These are phyloP conservation scores for Zasmidium angulare DNA, from an alignment of 2,329 filamentous ascomycete species.

Conservation along the genomic window DNA sequence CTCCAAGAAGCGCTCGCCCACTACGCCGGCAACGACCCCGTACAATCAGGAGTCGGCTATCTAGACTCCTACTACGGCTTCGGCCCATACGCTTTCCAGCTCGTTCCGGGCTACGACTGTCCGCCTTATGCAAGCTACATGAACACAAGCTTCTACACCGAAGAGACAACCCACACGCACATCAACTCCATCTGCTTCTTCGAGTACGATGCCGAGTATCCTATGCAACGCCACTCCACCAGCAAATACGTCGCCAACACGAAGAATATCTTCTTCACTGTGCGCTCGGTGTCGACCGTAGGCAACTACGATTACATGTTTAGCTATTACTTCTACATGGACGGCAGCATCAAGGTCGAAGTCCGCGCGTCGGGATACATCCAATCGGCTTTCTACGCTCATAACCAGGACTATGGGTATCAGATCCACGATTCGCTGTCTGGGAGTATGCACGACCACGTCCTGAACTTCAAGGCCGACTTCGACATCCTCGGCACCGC, in stretches of 20 bases:
- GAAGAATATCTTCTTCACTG: slow-evolving; percentile 46
- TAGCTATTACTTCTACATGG: slow-evolving; percentile 51
- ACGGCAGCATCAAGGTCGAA: slow-evolving; percentile 53
- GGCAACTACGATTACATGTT: slow-evolving; percentile 52
- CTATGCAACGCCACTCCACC: slow-evolving; percentile 51
- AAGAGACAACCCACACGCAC: slow-evolving; percentile 47
- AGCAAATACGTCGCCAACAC: slow-evolving; percentile 42
- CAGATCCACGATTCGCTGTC: slow-evolving; percentile 50
- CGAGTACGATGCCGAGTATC: slow-evolving; percentile 51
- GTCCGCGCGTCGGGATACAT: slow-evolving; percentile 57
- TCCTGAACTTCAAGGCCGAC: slow-evolving; percentile 57
- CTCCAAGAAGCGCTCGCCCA: slow-evolving; percentile 57
- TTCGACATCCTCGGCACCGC: slow-evolving; percentile 52
- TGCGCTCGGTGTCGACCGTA: slow-evolving; percentile 51
- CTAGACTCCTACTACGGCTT: slow-evolving; percentile 53
- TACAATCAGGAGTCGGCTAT: slow-evolving; percentile 48
- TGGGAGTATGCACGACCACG: slow-evolving; percentile 57
- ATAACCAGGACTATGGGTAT: slow-evolving; percentile 52
- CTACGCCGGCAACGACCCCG: slow-evolving; percentile 51
- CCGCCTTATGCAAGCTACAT: slow-evolving; percentile 53
- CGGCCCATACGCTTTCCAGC: slow-evolving; percentile 46
- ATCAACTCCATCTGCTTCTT: slow-evolving; percentile 56
- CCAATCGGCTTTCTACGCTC: slow-evolving; percentile 46
- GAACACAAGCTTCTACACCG: slow-evolving; percentile 48
- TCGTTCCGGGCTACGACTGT: slow-evolving; percentile 54